Conservation (phyloP, 192 early-diverging fungal genomes). For the Entomortierella beljakovae region DNA sequence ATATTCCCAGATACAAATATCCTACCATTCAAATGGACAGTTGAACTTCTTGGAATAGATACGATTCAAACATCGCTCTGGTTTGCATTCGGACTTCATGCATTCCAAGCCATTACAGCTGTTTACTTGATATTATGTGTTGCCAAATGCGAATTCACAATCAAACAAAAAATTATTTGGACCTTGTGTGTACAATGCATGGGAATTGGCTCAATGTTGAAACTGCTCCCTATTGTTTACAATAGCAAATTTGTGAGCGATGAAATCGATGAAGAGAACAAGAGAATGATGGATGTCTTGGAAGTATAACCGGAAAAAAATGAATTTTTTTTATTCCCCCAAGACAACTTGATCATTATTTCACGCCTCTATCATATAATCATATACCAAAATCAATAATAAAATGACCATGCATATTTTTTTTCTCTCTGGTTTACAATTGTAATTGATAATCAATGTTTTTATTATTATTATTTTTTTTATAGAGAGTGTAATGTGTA, state of each 20-base stretch:
- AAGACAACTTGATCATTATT: too few relatives aligned
- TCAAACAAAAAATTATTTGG: conserved; percentile 27
- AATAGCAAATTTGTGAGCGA: conserved; percentile 34
- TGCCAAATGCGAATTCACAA: conserved; percentile 13
- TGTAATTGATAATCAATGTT: too few relatives aligned
- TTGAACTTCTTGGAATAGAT: background rate
- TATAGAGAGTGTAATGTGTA: too few relatives aligned
- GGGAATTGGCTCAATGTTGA: conserved; percentile 46
- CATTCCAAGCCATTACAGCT: conserved; percentile 30
- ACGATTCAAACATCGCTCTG: conserved; percentile 17
- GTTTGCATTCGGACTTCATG: conserved; percentile 28
- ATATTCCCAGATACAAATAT: conserved; percentile 30
- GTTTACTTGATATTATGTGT: conserved; percentile 26
- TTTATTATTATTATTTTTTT: too few relatives aligned
- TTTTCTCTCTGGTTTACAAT: too few relatives aligned
- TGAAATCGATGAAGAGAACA: conserved; percentile 17
- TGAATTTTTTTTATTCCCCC: background rate
- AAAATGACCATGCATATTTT: too few relatives aligned
- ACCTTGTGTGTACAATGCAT: conserved; percentile 26
- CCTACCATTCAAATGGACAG: conserved; percentile 10
- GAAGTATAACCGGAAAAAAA: background rate
- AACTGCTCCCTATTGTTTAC: conserved; percentile 44
- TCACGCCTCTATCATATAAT: too few relatives aligned
- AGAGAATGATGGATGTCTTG: background rate
- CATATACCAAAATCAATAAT: too few relatives aligned